phyloP scores from a whole-genome alignment of 2,329 filamentous ascomycete genomes.

The Claviceps arundinis region DNA sequence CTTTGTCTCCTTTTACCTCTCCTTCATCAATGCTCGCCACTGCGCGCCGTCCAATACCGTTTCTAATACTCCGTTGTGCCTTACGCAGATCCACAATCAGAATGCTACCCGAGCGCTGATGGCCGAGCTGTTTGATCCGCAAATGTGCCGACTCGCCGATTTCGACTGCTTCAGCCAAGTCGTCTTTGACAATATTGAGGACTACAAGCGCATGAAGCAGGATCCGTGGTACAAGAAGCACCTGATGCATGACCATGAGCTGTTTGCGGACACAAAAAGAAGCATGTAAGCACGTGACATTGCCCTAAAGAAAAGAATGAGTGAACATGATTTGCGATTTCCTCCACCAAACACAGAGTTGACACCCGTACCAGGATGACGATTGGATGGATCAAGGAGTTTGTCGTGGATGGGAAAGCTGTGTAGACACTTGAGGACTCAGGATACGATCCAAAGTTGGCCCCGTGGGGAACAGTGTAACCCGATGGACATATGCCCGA shows the following conservation, averaged over 20 bases:
- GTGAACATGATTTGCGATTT: background rate
- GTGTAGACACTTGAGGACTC: too few relatives aligned
- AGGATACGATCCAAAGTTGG: background rate
- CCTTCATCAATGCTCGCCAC: too few relatives aligned
- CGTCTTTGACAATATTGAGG: slow-evolving; percentile 28
- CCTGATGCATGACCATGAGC: slow-evolving; percentile 30
- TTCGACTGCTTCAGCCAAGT: slow-evolving; percentile 38
- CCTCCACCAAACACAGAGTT: background rate
- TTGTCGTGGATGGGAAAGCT: slow-evolving; percentile 23
- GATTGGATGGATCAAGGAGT: slow-evolving; percentile 32
- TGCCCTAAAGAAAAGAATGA: too few relatives aligned
- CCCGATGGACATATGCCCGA: too few relatives aligned
- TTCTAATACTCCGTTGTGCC: too few relatives aligned
- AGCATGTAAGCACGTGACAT: slow-evolving; percentile 15
- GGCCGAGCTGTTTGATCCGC: slow-evolving; percentile 25
- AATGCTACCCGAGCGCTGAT: slow-evolving; percentile 19
- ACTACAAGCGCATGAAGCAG: slow-evolving; percentile 33
- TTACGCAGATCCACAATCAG: slow-evolving; percentile 27
- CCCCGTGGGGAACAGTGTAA: too few relatives aligned
- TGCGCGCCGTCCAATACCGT: too few relatives aligned
- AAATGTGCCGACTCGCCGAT: slow-evolving; percentile 33
- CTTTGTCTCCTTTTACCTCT: too few relatives aligned
- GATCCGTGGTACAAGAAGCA: slow-evolving; percentile 35
- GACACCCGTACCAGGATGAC: slow-evolving; percentile 22
- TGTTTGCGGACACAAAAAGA: slow-evolving; percentile 34